A percentile compares a stretch with the other conserved stretches of the same genome.
These are phyloP conservation scores for Mycena galopus DNA, from an alignment of 768 basidiomycete genomes.

Conservation along the genomic window DNA sequence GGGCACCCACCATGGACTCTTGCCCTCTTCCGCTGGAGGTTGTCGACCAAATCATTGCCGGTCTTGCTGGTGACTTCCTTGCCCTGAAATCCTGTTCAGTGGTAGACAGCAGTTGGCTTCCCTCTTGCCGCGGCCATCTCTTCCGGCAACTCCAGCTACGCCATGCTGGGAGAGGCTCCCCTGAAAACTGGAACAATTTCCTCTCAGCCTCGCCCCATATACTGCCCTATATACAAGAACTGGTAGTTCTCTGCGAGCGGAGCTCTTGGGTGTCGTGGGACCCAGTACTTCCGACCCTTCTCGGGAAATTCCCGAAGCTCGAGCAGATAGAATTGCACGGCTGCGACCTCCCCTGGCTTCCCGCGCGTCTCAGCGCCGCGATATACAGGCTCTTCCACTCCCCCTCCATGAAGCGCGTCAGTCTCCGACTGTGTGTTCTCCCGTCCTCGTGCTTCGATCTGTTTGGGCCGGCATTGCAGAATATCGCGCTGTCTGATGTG, in stretches of 20 bases:
- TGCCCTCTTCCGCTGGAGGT: conserved; percentile 27
- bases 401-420: conserved; percentile 24
- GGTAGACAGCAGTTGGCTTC: conserved; percentile 21
- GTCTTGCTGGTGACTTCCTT: neutral
- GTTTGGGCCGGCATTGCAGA: conserved; percentile 17
- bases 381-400: conserved; percentile 26
- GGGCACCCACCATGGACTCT: conserved; percentile 15
- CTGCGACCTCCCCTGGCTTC: conserved; percentile 27
- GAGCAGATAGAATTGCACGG: conserved; percentile 24
- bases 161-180: conserved; percentile 15
- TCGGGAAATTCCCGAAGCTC: conserved; percentile 16
- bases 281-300: conserved; percentile 20
- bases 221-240: conserved; percentile 9
- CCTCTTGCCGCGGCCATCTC: conserved; percentile 21
- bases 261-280: conserved; percentile 33
- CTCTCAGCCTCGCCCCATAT: conserved; percentile 7
- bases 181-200: conserved; percentile 16
- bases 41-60: conserved; percentile 17
- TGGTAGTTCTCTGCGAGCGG: conserved; percentile 24
- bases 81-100: conserved; percentile 17
- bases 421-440: conserved; percentile 22
- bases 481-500: conserved; percentile 24
- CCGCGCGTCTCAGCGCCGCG: conserved; percentile 16
- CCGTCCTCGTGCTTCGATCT: conserved; percentile 22
- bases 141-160: conserved; percentile 23